Percentiles rank a stretch among this genome's conserved stretches.
Evolutionary conservation across 176 grass and related monocot species (phyloP).

Genomic region (Carex pumila): DNA sequence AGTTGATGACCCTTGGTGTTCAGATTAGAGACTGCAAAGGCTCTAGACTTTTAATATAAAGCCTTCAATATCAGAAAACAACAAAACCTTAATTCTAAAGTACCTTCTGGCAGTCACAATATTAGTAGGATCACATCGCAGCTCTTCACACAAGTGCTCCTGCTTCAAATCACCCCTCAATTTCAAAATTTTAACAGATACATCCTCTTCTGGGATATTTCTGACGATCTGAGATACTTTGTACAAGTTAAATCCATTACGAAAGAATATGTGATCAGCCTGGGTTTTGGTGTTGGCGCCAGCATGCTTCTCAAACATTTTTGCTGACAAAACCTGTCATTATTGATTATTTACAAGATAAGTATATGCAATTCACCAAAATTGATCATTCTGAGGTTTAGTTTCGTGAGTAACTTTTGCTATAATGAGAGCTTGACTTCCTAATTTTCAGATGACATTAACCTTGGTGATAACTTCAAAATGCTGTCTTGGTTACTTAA

Average conservation of each 20-base stretch:
- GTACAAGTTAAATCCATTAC: slow-evolving; percentile 47
- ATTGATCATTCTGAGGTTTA: background rate
- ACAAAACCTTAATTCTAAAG: background rate
- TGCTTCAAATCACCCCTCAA: slow-evolving; percentile 5
- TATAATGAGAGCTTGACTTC: background rate
- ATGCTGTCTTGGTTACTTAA: background rate
- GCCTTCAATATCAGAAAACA: background rate
- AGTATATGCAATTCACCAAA: background rate
- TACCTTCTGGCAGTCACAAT: slow-evolving; percentile 1
- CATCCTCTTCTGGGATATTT: slow-evolving; percentile 2
- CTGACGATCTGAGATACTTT: slow-evolving; percentile 31
- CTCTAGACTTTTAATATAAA: background rate
- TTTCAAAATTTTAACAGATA: slow-evolving; percentile 14
- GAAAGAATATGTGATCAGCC: slow-evolving; percentile 51
- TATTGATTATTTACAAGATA: background rate
- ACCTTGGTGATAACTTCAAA: background rate
- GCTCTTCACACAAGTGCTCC: background rate
- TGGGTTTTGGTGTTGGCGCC: slow-evolving; percentile 25
- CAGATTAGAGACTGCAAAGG: background rate
- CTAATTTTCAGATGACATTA: background rate
- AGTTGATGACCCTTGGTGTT: background rate
- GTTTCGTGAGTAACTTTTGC: background rate
- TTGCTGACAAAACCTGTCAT: slow-evolving; percentile 40
- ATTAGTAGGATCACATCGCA: background rate
- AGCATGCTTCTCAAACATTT: slow-evolving; percentile 52